phyloP scores from a whole-genome alignment of 805 yeast species.

The Wickerhamomyces bisporus region DNA sequence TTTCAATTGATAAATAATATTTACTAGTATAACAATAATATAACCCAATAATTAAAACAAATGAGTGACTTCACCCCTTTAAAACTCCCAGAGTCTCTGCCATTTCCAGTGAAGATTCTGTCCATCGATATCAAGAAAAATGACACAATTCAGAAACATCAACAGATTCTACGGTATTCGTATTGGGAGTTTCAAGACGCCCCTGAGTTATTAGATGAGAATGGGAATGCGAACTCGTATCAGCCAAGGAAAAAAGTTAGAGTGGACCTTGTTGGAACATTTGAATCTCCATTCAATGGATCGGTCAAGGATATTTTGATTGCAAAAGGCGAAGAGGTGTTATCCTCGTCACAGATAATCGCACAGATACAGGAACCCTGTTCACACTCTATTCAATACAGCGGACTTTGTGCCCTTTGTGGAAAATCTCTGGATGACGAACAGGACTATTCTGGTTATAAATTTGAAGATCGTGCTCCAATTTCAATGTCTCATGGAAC shows the following conservation, averaged over 20 bases:
- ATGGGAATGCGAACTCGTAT: slow-evolving; percentile 8
- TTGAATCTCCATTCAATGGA: slow-evolving; percentile 83
- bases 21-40: not conserved
- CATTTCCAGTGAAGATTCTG: slow-evolving; percentile 36
- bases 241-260: slow-evolving; percentile 31
- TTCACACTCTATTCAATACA: slow-evolving; percentile 87
- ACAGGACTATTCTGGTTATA: slow-evolving; percentile 66
- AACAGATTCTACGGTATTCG: slow-evolving; percentile 35
- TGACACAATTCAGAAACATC: slow-evolving; percentile 31
- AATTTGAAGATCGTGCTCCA: slow-evolving; percentile 63
- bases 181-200: slow-evolving; percentile 40
- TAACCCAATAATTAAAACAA: not conserved
- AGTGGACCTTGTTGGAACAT: slow-evolving; percentile 68
- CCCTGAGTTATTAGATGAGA: slow-evolving; percentile 21
- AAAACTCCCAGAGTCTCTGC: slow-evolving; percentile 22
- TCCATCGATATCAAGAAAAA: slow-evolving; percentile 28
- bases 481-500: slow-evolving; percentile 88
- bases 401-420: slow-evolving; percentile 91
- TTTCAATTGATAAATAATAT: too few relatives aligned
- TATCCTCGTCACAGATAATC: slow-evolving; percentile 40
- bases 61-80: slow-evolving; percentile 21
- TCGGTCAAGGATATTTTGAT: slow-evolving; percentile 46
- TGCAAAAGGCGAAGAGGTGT: slow-evolving; percentile 54
- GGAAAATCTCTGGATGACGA: slow-evolving; percentile 71
- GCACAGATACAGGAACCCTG: slow-evolving; percentile 74